A percentile compares a stretch with the other conserved stretches of the same genome.
These are phyloP conservation scores for Phytophthora tentaculata DNA, from an alignment of 352 stramenopile species.

Conservation along the genomic window DNA sequence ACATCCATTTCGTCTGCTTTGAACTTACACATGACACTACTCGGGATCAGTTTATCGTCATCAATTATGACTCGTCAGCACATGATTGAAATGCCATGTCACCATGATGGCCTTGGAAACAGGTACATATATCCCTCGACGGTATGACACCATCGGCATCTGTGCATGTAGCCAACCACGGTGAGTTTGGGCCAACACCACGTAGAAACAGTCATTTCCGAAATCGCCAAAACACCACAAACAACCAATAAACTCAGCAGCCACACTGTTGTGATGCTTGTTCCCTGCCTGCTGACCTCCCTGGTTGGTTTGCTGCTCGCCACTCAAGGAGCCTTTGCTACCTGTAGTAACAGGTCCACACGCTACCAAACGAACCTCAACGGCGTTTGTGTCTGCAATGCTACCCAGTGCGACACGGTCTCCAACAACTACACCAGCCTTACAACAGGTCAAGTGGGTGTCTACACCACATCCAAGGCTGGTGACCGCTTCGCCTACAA, in stretches of 20 bases:
- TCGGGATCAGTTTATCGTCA: conserved; percentile 1
- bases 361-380: conserved; percentile 53
- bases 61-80: conserved; percentile 9
- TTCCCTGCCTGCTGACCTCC: conserved; percentile 3
- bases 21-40: conserved; percentile 2
- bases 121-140: no score
- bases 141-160: no score
- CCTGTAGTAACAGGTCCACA: conserved; percentile 52
- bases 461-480: conserved; percentile 55
- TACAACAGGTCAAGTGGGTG: conserved; percentile 40
- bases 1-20: not conserved
- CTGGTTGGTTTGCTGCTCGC: conserved; percentile 10
- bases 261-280: not conserved
- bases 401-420: conserved; percentile 59
- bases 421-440: conserved; percentile 54
- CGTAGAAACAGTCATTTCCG: not conserved
- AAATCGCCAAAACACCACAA: not conserved
- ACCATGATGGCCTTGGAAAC: not conserved
- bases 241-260: not conserved
- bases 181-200: not conserved
- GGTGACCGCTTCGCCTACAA: conserved; percentile 56
- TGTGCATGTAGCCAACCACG: not conserved
- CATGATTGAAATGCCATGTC: conserved; percentile 4
- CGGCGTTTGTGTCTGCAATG: conserved; percentile 61
- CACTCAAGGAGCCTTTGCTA: conserved; percentile 12